A percentile compares a stretch with the other conserved stretches of the same genome.
phyloP scores from a whole-genome alignment of 192 early-diverging fungal species.

The Rhizophagus sp. region DNA sequence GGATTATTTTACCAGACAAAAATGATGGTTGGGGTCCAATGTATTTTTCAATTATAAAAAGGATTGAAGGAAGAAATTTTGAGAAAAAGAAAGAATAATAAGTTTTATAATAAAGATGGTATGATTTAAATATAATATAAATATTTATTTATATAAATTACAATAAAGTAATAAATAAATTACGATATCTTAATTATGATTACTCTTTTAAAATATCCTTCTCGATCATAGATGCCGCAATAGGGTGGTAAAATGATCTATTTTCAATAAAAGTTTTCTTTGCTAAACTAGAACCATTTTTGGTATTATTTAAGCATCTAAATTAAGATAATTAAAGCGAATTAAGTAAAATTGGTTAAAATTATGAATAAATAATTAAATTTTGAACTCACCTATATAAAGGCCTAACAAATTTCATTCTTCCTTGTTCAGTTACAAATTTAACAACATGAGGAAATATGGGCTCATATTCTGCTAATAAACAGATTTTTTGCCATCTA shows the following conservation, averaged over 20 bases:
- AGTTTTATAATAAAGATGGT: too few species aligned
- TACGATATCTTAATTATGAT: not conserved
- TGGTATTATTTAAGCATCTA: conserved; percentile 63
- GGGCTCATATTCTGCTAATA: conserved; percentile 73
- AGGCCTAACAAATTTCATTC: conserved; percentile 92
- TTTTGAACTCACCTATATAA: conserved; percentile 59
- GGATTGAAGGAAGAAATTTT: conserved; percentile 23
- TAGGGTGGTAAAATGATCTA: conserved; percentile 90
- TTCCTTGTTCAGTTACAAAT: conserved; percentile 85
- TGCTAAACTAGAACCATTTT: conserved; percentile 76
- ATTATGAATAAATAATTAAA: not conserved
- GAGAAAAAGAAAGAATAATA: not conserved
- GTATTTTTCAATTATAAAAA: conserved; percentile 51
- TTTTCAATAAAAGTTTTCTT: conserved; percentile 75
- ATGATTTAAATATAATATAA: too few species aligned
- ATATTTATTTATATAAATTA: not conserved
- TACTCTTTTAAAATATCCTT: conserved; percentile 63
- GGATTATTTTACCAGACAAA: conserved; percentile 56
- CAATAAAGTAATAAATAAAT: not conserved
- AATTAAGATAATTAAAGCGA: not conserved
- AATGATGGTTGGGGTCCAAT: conserved; percentile 55
- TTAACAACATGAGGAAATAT: conserved; percentile 74
- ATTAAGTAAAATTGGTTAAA: not conserved
- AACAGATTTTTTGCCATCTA: conserved; percentile 84
- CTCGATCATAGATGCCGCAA: conserved; percentile 84